Conservation (phyloP, 139 green algal genomes). For the Volvox africanus region DNA sequence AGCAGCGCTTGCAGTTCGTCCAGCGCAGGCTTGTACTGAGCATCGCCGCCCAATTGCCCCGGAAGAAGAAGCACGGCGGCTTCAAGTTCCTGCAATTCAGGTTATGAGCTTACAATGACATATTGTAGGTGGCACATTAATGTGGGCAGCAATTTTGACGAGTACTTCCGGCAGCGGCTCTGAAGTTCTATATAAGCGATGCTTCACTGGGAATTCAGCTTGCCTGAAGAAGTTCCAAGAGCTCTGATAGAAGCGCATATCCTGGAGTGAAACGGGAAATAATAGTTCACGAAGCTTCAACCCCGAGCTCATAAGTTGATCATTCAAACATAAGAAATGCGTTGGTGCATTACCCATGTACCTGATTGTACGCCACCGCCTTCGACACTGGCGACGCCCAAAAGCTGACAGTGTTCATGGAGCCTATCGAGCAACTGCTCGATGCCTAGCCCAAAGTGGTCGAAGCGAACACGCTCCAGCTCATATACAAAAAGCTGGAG, state of each 20-base stretch:
- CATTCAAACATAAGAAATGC: too few species aligned
- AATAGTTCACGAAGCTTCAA: neutral
- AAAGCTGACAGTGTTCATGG: constrained; percentile 4
- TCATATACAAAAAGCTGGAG: constrained; percentile 24
- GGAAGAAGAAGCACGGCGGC: neutral
- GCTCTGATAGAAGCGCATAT: constrained; percentile 11
- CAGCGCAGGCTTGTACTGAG: neutral
- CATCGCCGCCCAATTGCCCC: neutral
- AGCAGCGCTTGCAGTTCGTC: constrained; percentile 36
- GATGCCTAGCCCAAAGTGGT: neutral
- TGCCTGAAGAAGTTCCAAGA: neutral
- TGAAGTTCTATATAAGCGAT: too few species aligned
- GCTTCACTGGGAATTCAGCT: neutral
- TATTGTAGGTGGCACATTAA: too few species aligned
- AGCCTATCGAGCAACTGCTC: neutral
- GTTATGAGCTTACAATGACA: neutral
- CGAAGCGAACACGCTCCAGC: neutral
- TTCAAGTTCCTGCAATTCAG: neutral
- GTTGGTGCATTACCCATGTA: neutral
- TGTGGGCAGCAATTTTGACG: too few species aligned
- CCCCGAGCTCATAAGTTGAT: too few species aligned
- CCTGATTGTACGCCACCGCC: constrained; percentile 8
- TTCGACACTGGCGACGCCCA: neutral
- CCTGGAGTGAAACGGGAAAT: neutral
- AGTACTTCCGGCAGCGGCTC: too few species aligned